These are phyloP conservation scores for Trichoderma simmonsii DNA, from an alignment of 2,329 filamentous ascomycete species.

Conservation along the genomic window DNA sequence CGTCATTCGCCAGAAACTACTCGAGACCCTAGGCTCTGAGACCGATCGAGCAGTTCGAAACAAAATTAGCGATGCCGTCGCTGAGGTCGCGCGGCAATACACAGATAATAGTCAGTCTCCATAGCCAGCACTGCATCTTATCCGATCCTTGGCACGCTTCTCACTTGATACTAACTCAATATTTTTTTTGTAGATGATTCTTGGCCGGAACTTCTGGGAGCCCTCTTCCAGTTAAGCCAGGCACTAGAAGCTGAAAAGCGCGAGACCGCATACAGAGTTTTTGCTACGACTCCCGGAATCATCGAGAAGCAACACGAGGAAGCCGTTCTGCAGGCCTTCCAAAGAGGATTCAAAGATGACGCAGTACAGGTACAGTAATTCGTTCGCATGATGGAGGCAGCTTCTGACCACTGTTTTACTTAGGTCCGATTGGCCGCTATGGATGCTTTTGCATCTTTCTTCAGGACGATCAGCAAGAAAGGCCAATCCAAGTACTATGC, in stretches of 20 bases:
- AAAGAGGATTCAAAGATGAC: conserved; percentile 86
- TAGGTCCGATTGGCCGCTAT: conserved; percentile 89
- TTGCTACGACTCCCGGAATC: conserved; percentile 89
- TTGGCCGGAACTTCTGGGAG: conserved; percentile 85
- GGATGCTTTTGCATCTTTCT: conserved; percentile 96
- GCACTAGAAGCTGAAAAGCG: conserved; percentile 78
- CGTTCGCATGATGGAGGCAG: neutral
- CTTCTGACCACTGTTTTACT: neutral
- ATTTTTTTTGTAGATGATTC: conserved; percentile 58
- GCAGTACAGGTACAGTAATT: conserved; percentile 64
- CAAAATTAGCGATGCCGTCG: conserved; percentile 97
- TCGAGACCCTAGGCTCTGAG: conserved; percentile 74
- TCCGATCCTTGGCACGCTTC: neutral
- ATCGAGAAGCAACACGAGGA: conserved; percentile 96
- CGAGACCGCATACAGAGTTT: conserved; percentile 91
- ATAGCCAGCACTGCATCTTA: neutral
- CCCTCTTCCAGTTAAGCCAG: conserved; percentile 87
- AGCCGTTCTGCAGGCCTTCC: conserved; percentile 83
- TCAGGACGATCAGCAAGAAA: conserved; percentile 86
- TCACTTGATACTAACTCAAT: conserved; percentile 23
- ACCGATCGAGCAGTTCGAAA: conserved; percentile 73
- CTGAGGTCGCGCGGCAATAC: conserved; percentile 92
- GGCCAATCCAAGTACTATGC: conserved; percentile 82
- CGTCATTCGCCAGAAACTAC: conserved; percentile 78
- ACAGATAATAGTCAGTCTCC: conserved; percentile 73